These are phyloP conservation scores for Pseudomonodictys pantanalensis DNA, from an alignment of 495 filamentous ascomycete species.

Conservation along the genomic window DNA sequence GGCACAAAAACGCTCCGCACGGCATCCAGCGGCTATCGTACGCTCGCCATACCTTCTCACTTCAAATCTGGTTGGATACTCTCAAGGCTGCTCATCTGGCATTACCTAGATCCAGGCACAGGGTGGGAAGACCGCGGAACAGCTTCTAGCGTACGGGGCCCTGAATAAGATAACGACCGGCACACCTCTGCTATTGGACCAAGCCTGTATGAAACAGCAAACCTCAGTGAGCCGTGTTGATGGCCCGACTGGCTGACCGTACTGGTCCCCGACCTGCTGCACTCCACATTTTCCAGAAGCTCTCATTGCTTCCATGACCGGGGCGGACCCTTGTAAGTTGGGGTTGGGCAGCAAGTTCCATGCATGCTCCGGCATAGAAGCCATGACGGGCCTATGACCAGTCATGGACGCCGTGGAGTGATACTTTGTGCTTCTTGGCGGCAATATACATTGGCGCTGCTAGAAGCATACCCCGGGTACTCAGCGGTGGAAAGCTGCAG, in stretches of 20 bases:
- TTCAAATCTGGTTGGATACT: background rate
- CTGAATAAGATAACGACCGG: too few species aligned
- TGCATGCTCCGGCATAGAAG: constrained; percentile 10
- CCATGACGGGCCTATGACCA: constrained; percentile 8
- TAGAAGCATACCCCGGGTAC: constrained; percentile 8
- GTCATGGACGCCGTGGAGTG: constrained; percentile 13
- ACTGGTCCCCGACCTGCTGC: constrained; percentile 15
- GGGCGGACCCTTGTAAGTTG: background rate
- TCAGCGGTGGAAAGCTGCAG: constrained; percentile 26
- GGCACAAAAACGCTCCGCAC: background rate
- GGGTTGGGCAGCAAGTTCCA: constrained; percentile 29
- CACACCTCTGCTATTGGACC: too few species aligned
- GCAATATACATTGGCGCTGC: constrained; percentile 13
- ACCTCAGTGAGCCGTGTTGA: background rate
- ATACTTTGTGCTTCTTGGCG: constrained; percentile 22
- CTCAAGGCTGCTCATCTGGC: background rate
- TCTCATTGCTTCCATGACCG: constrained; percentile 22
- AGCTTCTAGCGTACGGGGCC: too few species aligned
- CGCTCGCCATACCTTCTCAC: background rate
- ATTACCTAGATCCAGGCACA: background rate
- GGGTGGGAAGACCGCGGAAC: too few species aligned
- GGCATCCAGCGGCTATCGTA: background rate
- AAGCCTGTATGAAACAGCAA: background rate
- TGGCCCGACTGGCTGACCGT: constrained; percentile 3
- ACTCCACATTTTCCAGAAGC: constrained; percentile 28